Evolutionary conservation across 306 rosid species (phyloP).

Genomic region (Arachis hypogaea): DNA sequence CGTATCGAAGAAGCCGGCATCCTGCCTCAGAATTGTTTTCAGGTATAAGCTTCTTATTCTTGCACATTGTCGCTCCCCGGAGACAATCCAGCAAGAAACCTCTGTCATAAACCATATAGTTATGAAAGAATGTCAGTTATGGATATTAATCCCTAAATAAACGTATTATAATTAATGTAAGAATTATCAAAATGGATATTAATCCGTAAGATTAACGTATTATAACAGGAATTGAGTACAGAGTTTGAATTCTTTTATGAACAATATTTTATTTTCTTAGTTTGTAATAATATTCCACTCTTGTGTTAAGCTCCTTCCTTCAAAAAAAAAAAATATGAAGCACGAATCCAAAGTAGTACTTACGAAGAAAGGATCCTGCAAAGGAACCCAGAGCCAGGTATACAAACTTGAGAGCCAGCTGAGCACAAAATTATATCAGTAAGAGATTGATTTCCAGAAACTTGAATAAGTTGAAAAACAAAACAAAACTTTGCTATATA

Average conservation of each 20-base stretch:
- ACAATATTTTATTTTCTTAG: too few relatives aligned
- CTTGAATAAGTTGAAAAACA: too few relatives aligned
- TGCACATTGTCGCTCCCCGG: constrained; percentile 74
- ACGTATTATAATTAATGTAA: too few relatives aligned
- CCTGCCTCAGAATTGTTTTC: constrained; percentile 71
- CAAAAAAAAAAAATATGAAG: too few relatives aligned
- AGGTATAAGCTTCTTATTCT: constrained; percentile 65
- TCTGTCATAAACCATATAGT: constrained; percentile 41
- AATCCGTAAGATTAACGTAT: too few relatives aligned
- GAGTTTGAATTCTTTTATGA: too few relatives aligned
- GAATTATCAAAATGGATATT: too few relatives aligned
- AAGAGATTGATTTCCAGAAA: background rate
- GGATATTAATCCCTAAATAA: too few relatives aligned
- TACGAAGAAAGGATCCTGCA: constrained; percentile 57
- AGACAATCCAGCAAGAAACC: constrained; percentile 72
- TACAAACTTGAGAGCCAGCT: constrained; percentile 59
- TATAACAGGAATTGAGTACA: too few relatives aligned
- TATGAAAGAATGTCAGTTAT: too few relatives aligned
- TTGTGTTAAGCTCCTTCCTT: too few relatives aligned
- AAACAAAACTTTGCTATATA: background rate
- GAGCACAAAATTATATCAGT: constrained; percentile 6
- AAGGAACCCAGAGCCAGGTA: constrained; percentile 67
- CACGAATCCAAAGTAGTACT: constrained; percentile 26
- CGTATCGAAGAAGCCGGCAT: constrained; percentile 59
- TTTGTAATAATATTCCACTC: too few relatives aligned